These are phyloP conservation scores for Lolium perenne DNA, from an alignment of 176 grass and related monocot genomes.

Conservation along the genomic window DNA sequence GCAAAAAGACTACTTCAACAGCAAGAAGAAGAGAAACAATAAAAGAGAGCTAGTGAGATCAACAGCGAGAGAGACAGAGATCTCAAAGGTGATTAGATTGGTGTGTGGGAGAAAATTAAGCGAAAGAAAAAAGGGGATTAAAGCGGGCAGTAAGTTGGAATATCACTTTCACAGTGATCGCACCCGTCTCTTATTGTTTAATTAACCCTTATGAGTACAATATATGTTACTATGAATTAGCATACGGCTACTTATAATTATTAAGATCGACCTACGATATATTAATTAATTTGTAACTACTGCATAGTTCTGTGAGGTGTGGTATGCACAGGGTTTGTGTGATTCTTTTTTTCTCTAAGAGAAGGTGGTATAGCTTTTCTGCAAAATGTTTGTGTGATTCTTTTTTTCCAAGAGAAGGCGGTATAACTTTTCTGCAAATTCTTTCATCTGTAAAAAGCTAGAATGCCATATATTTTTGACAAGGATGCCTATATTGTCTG, in stretches of 20 bases:
- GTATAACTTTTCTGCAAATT: too few species aligned
- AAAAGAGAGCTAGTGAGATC: constrained; percentile 26
- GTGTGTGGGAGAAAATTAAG: constrained; percentile 44
- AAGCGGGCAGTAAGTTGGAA: constrained; percentile 52
- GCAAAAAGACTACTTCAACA: constrained; percentile 33
- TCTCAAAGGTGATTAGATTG: constrained; percentile 58
- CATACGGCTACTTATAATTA: constrained; percentile 21
- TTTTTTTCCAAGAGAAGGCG: too few species aligned
- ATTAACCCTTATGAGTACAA: constrained; percentile 39
- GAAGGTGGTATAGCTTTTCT: not conserved
- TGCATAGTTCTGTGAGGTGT: not conserved
- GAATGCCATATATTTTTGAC: not conserved
- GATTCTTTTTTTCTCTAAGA: not conserved
- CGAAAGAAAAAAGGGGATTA: constrained; percentile 26
- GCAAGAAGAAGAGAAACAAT: constrained; percentile 5
- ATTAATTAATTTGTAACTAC: not conserved
- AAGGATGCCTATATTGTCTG: too few species aligned
- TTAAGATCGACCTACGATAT: not conserved
- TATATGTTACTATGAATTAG: constrained; percentile 16
- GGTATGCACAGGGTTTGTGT: not conserved
- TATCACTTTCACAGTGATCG: constrained; percentile 50
- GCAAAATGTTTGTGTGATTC: not conserved
- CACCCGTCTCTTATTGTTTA: constrained; percentile 33
- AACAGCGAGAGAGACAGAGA: constrained; percentile 39
- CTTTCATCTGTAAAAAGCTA: not conserved